Evolutionary conservation across 2,329 filamentous ascomycete species (phyloP).

Genomic region (Fusarium torulosum): DNA sequence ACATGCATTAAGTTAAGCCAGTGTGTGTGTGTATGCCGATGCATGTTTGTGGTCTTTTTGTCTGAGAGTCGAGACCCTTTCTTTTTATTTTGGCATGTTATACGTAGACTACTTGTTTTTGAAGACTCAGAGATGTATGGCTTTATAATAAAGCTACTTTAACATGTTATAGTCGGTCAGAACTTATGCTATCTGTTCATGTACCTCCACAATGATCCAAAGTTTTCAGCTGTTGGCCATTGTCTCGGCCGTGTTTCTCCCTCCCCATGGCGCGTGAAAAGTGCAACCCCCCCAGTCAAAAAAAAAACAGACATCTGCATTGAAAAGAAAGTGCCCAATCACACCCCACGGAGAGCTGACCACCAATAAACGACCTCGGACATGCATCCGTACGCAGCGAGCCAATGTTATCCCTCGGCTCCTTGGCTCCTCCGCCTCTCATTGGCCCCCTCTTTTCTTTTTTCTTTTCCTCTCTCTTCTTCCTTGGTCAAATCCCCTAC

Average conservation of each 20-base stretch:
- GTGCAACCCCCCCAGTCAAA: not conserved
- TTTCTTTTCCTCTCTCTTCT: not conserved
- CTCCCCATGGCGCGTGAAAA: not conserved
- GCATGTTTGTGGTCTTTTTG: too few relatives aligned
- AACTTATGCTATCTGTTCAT: too few relatives aligned
- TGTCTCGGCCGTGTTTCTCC: not conserved
- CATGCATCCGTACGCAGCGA: rapidly evolving
- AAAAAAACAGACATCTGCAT: not conserved
- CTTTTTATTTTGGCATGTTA: too few relatives aligned
- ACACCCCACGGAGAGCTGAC: not conserved
- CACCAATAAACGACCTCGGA: not conserved
- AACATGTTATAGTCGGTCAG: too few relatives aligned
- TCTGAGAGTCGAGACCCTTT: not conserved
- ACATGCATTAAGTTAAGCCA: not conserved
- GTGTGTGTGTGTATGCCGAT: too few relatives aligned
- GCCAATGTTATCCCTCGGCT: not conserved
- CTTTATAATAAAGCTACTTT: too few relatives aligned
- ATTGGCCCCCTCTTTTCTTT: not conserved
- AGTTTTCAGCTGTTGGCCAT: not conserved
- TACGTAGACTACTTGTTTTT: too few relatives aligned
- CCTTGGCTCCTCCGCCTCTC: not conserved
- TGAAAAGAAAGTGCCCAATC: not conserved
- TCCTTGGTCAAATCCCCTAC: too few relatives aligned
- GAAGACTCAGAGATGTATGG: too few relatives aligned
- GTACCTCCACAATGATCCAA: too few relatives aligned